Conservation (phyloP, 2,329 filamentous ascomycete species). For the Penicillium thymicola region DNA sequence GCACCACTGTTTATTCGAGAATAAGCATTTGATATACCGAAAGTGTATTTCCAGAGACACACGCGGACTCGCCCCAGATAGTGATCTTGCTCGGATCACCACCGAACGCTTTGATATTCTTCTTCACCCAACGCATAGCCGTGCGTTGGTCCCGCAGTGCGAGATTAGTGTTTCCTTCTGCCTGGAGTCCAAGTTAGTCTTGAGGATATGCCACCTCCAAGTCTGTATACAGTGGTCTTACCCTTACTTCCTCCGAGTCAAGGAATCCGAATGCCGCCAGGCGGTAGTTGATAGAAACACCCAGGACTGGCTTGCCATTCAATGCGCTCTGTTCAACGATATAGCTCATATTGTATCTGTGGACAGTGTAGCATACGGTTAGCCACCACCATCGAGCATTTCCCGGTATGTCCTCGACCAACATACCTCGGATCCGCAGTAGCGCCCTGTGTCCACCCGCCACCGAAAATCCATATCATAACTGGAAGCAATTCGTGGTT, state of each 20-base stretch:
- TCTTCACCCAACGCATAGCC: constrained; percentile 37
- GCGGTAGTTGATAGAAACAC: constrained; percentile 33
- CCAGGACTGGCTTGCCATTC: constrained; percentile 28
- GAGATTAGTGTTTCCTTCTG: constrained; percentile 29
- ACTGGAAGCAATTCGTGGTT: constrained; percentile 21
- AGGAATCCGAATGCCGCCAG: constrained; percentile 32
- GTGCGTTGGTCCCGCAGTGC: constrained; percentile 34
- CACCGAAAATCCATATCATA: constrained; percentile 33
- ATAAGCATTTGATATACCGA: neutral
- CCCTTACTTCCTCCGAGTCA: constrained; percentile 31
- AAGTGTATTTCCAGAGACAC: neutral
- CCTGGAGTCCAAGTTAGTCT: constrained; percentile 10
- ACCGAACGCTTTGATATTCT: constrained; percentile 35
- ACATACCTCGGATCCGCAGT: constrained; percentile 31
- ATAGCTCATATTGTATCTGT: constrained; percentile 35
- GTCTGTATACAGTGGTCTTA: constrained; percentile 2
- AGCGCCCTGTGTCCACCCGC: constrained; percentile 31
- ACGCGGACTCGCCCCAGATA: constrained; percentile 39
- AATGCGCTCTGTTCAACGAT: constrained; percentile 28
- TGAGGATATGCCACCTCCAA: neutral
- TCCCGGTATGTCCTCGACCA: neutral
- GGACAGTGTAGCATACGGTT: neutral
- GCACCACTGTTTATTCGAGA: constrained; percentile 21
- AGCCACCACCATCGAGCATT: neutral
- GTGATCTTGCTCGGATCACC: constrained; percentile 33